These are phyloP conservation scores for Eimeria nieschulzi DNA, from an alignment of 169 alveolate genomes.

Conservation along the genomic window DNA sequence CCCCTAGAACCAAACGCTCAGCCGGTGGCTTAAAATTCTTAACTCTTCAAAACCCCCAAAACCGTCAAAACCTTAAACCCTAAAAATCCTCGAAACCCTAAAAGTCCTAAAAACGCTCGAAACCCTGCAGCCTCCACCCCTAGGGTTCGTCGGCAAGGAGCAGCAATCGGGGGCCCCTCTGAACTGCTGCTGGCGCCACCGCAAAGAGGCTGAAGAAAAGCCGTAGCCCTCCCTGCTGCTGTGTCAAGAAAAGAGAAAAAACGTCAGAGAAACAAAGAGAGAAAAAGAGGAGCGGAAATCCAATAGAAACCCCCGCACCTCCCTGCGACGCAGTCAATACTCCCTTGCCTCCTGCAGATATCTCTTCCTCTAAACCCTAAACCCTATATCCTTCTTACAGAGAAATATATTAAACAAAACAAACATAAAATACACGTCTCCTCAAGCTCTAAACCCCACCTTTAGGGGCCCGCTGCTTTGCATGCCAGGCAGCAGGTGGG, in stretches of 20 bases:
- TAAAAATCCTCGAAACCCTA: too few species aligned
- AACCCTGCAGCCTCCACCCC: background rate
- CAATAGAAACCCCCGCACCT: conserved; percentile 65
- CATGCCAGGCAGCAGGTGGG: conserved; percentile 52
- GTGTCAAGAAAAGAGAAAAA: background rate
- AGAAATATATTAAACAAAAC: conserved; percentile 45
- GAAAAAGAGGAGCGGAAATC: background rate
- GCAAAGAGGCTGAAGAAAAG: background rate
- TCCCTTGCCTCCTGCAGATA: conserved; percentile 11
- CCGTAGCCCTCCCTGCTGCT: background rate
- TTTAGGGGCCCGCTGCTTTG: conserved; percentile 64
- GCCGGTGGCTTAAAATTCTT: background rate
- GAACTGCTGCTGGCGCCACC: conserved; percentile 10
- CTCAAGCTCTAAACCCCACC: conserved; percentile 53
- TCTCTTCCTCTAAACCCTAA: background rate
- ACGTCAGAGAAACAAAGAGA: background rate
- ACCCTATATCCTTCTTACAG: background rate
- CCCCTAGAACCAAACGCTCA: background rate
- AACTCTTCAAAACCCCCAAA: background rate
- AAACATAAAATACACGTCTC: conserved; percentile 34
- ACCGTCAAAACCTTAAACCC: background rate
- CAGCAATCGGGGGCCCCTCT: background rate
- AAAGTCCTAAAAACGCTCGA: too few species aligned
- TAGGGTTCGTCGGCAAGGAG: background rate
- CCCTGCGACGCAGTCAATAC: conserved; percentile 4